A percentile compares a stretch with the other conserved stretches of the same genome.
These are phyloP conservation scores for Gossypium longicalyx DNA, from an alignment of 345 rosid genomes.

Conservation along the genomic window DNA sequence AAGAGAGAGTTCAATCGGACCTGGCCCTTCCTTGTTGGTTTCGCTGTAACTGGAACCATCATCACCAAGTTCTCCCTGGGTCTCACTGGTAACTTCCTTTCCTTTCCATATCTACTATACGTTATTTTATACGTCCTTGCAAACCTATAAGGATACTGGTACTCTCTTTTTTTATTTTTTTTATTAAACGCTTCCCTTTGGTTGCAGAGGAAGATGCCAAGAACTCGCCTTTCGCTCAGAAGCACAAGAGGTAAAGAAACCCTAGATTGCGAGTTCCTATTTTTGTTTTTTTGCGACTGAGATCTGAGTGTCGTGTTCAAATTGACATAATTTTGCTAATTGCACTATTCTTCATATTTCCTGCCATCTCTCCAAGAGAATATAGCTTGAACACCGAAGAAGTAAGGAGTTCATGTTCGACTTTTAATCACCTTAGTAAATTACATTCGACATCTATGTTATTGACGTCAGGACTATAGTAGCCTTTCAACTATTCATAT, in stretches of 20 bases:
- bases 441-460: too few species aligned
- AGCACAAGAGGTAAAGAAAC: constrained; percentile 60
- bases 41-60: constrained; percentile 57
- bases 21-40: constrained; percentile 84
- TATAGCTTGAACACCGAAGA: too few species aligned
- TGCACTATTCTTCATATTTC: background rate
- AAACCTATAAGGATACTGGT: background rate
- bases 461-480: too few species aligned
- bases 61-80: constrained; percentile 66
- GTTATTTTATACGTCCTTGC: background rate
- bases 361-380: too few species aligned
- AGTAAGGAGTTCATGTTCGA: too few species aligned
- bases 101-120: background rate
- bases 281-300: background rate
- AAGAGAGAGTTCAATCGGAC: constrained; percentile 65
- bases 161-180: background rate
- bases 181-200: too few species aligned
- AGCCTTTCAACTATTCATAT: too few species aligned
- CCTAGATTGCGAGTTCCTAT: background rate
- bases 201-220: constrained; percentile 82
- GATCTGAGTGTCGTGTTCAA: background rate
- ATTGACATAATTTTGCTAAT: background rate
- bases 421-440: too few species aligned
- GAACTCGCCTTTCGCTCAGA: constrained; percentile 72
- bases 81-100: constrained; percentile 46